A percentile compares a stretch with the other conserved stretches of the same genome.
Conservation (phyloP, 306 rosid genomes). For the Gleditsia sinensis region DNA sequence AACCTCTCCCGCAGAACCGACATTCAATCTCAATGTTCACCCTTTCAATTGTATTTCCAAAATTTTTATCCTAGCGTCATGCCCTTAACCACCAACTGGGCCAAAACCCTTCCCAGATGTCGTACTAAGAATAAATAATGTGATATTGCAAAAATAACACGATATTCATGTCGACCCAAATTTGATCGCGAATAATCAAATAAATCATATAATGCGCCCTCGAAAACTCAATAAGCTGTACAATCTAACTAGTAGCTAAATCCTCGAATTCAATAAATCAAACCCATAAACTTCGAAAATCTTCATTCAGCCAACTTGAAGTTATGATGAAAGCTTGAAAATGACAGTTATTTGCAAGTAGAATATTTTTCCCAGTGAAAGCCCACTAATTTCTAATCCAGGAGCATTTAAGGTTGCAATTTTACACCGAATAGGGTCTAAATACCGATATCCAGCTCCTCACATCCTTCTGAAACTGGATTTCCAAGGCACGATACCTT, state of each 20-base stretch:
- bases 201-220: conserved; percentile 33
- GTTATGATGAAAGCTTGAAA: conserved; percentile 33
- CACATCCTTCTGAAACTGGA: conserved; percentile 27
- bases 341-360: conserved; percentile 36
- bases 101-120: conserved; percentile 24
- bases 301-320: conserved; percentile 36
- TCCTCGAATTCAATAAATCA: conserved; percentile 39
- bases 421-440: conserved; percentile 29
- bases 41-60: conserved; percentile 45
- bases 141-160: conserved; percentile 29
- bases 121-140: conserved; percentile 15
- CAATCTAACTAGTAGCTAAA: conserved; percentile 18
- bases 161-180: conserved; percentile 47
- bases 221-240: conserved; percentile 15
- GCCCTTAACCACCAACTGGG: conserved; percentile 29
- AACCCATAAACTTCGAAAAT: conserved; percentile 42
- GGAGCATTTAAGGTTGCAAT: background rate
- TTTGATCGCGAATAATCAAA: conserved; percentile 37
- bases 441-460: conserved; percentile 36
- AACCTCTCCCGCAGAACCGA: conserved; percentile 53
- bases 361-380: conserved; percentile 30
- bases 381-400: conserved; percentile 25
- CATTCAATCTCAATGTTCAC: conserved; percentile 51
- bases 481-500: conserved; percentile 36
- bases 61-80: conserved; percentile 31